Evolutionary conservation across 164 flowering plant species (phyloP), one percentile per base, ranked within the genome.

Genomic region (Magnolia officinalis): DNA sequence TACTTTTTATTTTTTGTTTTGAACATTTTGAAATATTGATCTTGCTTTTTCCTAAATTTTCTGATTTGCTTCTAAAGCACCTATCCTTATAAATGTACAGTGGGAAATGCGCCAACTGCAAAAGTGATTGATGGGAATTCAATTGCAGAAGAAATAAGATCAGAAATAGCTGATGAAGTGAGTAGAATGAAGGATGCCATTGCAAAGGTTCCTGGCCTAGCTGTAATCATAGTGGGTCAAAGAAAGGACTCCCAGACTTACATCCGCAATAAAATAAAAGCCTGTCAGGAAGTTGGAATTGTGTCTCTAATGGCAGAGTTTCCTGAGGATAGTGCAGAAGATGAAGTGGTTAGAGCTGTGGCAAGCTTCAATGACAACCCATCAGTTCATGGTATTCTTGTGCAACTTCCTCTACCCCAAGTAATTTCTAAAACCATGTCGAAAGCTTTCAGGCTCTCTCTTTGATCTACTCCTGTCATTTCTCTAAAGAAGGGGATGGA

Each of bases 371-470:
- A 92, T 78, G 84, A 85, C 55, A 81, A 95, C 79, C 89, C 90
- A 50, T 86, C 92, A 21, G 72, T 95, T 82, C 93, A 95, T 82
- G 98, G 98, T 80, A 82, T 95, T 81, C 90, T 95, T 71, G 93
- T 95, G 85, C 98, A 95, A 85, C 94, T 95, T 86, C 98, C 98
- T 74, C 89, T 95, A 61, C 98, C 98, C 63, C 85, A 86, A 77
- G 98, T 95, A 88, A 86, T 81, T 86, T 80, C 80, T 75, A 66
- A 83, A 66, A 78, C 83, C 77, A 24, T 79, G 55, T 64, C 79
- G 74, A 73, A 45, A 72, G 55, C 76, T 59, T 9, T 76, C 66
- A 51, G 20, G 63, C 63, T 72, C 70, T 67, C 21, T 72, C 76
- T 10, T 63, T 52, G 51, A 11, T 55, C 70, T 19, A 20, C 24